A percentile compares a stretch with the other conserved stretches of the same genome.
These are phyloP conservation scores for Actinomortierella ambigua DNA, from an alignment of 371 early-diverging fungal genomes.

Conservation along the genomic window DNA sequence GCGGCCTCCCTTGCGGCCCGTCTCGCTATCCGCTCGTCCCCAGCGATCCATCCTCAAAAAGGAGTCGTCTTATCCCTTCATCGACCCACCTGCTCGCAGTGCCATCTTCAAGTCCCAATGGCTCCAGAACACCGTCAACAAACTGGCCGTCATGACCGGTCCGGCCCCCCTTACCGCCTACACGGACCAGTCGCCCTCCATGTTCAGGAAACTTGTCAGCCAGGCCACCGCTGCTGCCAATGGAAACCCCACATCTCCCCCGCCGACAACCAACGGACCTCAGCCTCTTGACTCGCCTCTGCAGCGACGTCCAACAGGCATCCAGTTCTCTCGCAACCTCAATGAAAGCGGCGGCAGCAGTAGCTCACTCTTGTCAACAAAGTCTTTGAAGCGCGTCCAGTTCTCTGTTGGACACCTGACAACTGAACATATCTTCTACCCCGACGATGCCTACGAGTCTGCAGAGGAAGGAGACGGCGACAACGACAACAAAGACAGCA, in stretches of 20 bases:
- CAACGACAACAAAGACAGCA: not conserved
- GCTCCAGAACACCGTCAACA: constrained; percentile 46
- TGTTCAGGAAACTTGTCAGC: constrained; percentile 37
- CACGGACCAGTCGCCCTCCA: constrained; percentile 34
- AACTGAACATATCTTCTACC: constrained; percentile 54
- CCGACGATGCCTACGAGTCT: constrained; percentile 37
- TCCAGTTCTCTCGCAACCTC: too few relatives aligned
- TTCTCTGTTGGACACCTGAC: constrained; percentile 61
- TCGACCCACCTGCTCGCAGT: constrained; percentile 32
- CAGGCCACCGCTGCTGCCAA: constrained; percentile 40
- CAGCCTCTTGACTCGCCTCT: too few relatives aligned
- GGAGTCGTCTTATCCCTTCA: constrained; percentile 43
- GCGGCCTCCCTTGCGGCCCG: constrained; percentile 34
- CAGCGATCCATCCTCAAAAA: constrained; percentile 40
- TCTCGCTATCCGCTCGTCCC: constrained; percentile 22
- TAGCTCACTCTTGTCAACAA: constrained; percentile 25
- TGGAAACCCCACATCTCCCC: constrained; percentile 7
- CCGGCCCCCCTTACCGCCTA: constrained; percentile 38
- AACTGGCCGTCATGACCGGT: constrained; percentile 39
- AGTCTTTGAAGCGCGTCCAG: constrained; percentile 55
- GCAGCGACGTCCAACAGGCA: too few relatives aligned
- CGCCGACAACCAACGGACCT: constrained; percentile 18
- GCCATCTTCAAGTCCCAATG: constrained; percentile 44
- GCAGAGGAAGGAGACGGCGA: constrained; percentile 39
- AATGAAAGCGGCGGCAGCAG: constrained; percentile 13